Percentiles rank a stretch among this genome's conserved stretches.
Evolutionary conservation across 805 yeast species (phyloP).

Genomic region (Wickerhamiella hasegawae): DNA sequence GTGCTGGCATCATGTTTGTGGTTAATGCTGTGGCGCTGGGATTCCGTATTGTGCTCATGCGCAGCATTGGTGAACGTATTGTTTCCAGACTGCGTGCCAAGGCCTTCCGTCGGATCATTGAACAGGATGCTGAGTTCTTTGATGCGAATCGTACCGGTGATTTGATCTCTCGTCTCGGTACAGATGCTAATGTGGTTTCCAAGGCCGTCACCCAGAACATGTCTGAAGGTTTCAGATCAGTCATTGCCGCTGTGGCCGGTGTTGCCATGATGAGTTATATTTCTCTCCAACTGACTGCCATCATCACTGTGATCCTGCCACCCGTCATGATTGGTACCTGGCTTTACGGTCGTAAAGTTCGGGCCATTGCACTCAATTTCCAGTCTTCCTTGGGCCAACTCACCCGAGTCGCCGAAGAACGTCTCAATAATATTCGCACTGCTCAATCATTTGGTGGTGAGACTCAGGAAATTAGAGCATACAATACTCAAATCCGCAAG

Average conservation of each 20-base stretch:
- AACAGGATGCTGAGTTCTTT: slow-evolving; percentile 78
- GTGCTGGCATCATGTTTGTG: slow-evolving; percentile 44
- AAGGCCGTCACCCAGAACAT: slow-evolving; percentile 76
- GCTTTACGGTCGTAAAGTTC: slow-evolving; percentile 66
- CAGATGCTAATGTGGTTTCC: slow-evolving; percentile 79
- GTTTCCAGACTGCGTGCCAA: slow-evolving; percentile 73
- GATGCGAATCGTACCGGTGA: slow-evolving; percentile 88
- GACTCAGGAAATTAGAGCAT: slow-evolving; percentile 54
- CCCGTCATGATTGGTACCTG: slow-evolving; percentile 67
- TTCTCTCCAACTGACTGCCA: slow-evolving; percentile 64
- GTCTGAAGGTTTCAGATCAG: slow-evolving; percentile 79
- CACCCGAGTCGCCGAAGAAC: slow-evolving; percentile 85
- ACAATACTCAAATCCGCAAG: slow-evolving; percentile 52
- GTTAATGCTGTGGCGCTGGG: slow-evolving; percentile 67
- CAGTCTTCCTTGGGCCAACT: slow-evolving; percentile 75
- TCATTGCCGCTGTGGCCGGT: slow-evolving; percentile 73
- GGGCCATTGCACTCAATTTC: slow-evolving; percentile 53
- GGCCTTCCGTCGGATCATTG: slow-evolving; percentile 57
- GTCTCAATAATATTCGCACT: slow-evolving; percentile 67
- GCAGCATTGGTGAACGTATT: slow-evolving; percentile 71
- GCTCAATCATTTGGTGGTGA: slow-evolving; percentile 89
- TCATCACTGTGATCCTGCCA: slow-evolving; percentile 69
- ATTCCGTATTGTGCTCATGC: slow-evolving; percentile 59
- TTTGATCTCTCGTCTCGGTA: slow-evolving; percentile 70
- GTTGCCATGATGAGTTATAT: slow-evolving; percentile 83